phyloP scores from a whole-genome alignment of 257 asterid species.

The Solanum rostratum region DNA sequence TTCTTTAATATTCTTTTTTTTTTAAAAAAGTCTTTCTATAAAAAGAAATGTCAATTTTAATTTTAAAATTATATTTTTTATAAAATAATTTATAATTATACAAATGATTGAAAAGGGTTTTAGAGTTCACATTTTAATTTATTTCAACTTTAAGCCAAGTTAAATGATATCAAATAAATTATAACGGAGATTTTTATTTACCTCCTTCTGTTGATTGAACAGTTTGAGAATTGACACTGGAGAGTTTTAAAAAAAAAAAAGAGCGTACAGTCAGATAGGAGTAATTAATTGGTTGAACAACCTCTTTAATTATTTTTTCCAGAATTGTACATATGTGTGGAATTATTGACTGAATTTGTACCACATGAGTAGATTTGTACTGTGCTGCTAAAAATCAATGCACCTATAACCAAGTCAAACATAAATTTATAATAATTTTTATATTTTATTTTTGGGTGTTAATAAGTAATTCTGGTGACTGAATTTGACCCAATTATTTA shows the following conservation, averaged over 20 bases:
- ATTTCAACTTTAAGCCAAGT: rapidly evolving
- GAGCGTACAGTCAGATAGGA: neutral
- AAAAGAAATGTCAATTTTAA: too few relatives aligned
- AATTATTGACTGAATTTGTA: slow-evolving; percentile 1
- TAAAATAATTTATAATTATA: too few relatives aligned
- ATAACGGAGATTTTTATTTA: neutral
- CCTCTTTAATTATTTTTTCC: neutral
- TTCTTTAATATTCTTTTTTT: too few relatives aligned
- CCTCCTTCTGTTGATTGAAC: neutral
- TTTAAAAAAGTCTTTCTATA: too few relatives aligned
- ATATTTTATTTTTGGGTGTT: neutral
- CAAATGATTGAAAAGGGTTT: neutral
- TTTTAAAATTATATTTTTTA: too few relatives aligned
- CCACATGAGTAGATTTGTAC: neutral
- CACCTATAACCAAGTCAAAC: neutral
- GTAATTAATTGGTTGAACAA: neutral
- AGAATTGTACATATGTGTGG: neutral
- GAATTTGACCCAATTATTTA: neutral
- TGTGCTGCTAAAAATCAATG: neutral
- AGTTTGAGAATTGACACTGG: neutral
- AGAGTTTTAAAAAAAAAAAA: neutral
- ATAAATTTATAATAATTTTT: neutral
- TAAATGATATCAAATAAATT: neutral
- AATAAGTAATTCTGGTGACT: neutral
- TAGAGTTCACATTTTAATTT: neutral